Conservation (phyloP, 1,284 basidiomycete genomes). For the Pseudozyma sp. region DNA sequence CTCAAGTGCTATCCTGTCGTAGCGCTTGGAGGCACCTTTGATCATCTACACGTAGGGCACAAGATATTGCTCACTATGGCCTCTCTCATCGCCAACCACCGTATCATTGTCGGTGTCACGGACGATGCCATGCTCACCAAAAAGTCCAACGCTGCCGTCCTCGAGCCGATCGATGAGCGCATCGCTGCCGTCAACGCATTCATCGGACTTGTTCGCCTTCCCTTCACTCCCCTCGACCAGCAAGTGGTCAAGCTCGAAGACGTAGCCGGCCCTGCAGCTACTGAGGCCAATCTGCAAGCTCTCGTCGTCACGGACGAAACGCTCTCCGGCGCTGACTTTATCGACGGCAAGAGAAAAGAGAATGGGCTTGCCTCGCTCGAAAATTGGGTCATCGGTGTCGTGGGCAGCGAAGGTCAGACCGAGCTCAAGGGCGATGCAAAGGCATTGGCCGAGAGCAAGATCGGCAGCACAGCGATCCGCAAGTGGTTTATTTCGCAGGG, state of each 20-base stretch:
- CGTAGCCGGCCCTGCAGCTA: constrained; percentile 64
- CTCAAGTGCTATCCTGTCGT: constrained; percentile 36
- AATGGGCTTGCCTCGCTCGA: constrained; percentile 46
- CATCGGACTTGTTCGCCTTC: constrained; percentile 42
- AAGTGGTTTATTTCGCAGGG: constrained; percentile 52
- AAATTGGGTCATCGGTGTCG: constrained; percentile 59
- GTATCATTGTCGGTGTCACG: constrained; percentile 87
- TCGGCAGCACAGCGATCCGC: constrained; percentile 66
- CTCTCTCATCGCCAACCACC: constrained; percentile 80
- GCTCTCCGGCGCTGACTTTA: constrained; percentile 55
- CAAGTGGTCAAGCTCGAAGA: constrained; percentile 60
- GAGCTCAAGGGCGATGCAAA: constrained; percentile 57
- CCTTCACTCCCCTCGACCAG: constrained; percentile 37
- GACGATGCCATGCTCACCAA: constrained; percentile 80
- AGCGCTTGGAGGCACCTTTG: constrained; percentile 85
- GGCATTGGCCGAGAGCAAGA: constrained; percentile 59
- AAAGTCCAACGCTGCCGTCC: constrained; percentile 78
- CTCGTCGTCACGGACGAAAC: constrained; percentile 67
- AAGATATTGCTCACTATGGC: constrained; percentile 95
- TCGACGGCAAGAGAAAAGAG: constrained; percentile 53
- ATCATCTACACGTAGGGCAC: constrained; percentile 96
- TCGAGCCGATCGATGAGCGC: constrained; percentile 76
- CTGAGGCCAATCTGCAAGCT: constrained; percentile 54
- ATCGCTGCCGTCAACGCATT: constrained; percentile 59
- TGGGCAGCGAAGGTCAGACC: constrained; percentile 58